These are phyloP conservation scores for Symbiotaphrina buchneri DNA, from an alignment of 495 filamentous ascomycete species.

Conservation along the genomic window DNA sequence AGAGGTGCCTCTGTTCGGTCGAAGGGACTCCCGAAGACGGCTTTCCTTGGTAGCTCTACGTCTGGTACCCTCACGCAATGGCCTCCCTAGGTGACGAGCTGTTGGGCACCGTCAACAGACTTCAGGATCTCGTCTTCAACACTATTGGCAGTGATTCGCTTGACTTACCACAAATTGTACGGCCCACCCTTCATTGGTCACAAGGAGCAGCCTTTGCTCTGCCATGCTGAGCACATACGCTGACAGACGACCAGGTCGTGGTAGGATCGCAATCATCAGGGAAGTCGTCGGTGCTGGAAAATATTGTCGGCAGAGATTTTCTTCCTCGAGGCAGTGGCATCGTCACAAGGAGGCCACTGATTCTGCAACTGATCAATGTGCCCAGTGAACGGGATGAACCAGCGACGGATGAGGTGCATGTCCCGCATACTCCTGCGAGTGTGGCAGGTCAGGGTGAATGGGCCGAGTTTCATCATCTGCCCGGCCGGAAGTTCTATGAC, in stretches of 20 bases:
- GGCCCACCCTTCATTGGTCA: slow-evolving; percentile 12
- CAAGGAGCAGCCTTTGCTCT: slow-evolving; percentile 1
- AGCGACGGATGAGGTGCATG: slow-evolving; percentile 37
- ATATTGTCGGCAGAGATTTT: slow-evolving; percentile 96
- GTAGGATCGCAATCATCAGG: slow-evolving; percentile 97
- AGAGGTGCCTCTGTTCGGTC: too few species aligned
- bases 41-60: too few species aligned
- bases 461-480: slow-evolving; percentile 93
- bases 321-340: slow-evolving; percentile 91
- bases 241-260: slow-evolving; percentile 83
- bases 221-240: neutral
- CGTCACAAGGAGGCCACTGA: slow-evolving; percentile 80
- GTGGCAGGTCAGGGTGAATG: slow-evolving; percentile 62
- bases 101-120: slow-evolving; percentile 79
- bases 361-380: slow-evolving; percentile 95
- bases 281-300: slow-evolving; percentile 98
- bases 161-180: slow-evolving; percentile 93
- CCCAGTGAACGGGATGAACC: slow-evolving; percentile 57
- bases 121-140: slow-evolving; percentile 97
- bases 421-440: slow-evolving; percentile 46
- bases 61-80: too few species aligned
- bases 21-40: too few species aligned
- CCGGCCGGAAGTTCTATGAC: slow-evolving; percentile 74
- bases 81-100: slow-evolving; percentile 74
- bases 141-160: slow-evolving; percentile 97